Evolutionary conservation across 768 basidiomycete genomes (phyloP).

Genomic region (Rhodotorula sphaerocarpa): DNA sequence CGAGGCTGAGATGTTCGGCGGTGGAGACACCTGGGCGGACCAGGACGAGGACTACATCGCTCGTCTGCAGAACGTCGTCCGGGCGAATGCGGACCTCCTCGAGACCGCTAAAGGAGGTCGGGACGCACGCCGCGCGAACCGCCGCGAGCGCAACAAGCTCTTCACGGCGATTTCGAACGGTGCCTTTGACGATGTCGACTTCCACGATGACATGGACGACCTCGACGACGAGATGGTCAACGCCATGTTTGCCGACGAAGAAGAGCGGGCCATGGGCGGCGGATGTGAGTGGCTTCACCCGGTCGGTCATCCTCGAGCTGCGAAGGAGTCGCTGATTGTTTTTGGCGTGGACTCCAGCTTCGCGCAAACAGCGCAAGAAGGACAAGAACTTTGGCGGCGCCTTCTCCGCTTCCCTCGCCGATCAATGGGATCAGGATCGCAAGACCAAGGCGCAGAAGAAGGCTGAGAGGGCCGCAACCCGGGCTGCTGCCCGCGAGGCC

Average conservation of each 20-base stretch:
- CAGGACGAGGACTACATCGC: slow-evolving; percentile 30
- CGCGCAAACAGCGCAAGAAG: slow-evolving; percentile 46
- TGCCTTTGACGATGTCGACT: slow-evolving; percentile 28
- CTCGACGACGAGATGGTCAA: slow-evolving; percentile 25
- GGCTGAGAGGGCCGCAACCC: slow-evolving; percentile 54
- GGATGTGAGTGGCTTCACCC: not conserved
- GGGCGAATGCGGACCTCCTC: slow-evolving; percentile 23
- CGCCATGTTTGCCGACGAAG: slow-evolving; percentile 16
- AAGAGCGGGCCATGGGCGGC: slow-evolving; percentile 2
- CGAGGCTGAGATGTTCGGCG: slow-evolving; percentile 13
- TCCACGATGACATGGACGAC: slow-evolving; percentile 28
- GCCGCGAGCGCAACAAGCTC: slow-evolving; percentile 33
- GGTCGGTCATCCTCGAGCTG: not conserved
- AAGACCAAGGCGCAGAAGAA: slow-evolving; percentile 72
- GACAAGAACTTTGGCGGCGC: slow-evolving; percentile 41
- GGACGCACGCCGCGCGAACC: slow-evolving; percentile 14
- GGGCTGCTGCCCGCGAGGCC: slow-evolving; percentile 56
- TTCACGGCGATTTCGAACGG: slow-evolving; percentile 31
- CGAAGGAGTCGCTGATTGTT: not conserved
- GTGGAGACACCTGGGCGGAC: slow-evolving; percentile 29
- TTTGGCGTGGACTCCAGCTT: not conserved
- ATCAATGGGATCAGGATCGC: slow-evolving; percentile 73
- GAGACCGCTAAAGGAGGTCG: slow-evolving; percentile 10
- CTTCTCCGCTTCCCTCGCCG: slow-evolving; percentile 55
- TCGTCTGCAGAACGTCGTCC: slow-evolving; percentile 11